A percentile compares a stretch with the other conserved stretches of the same genome.
These are phyloP conservation scores for Coemansia javaensis DNA, from an alignment of 192 early-diverging fungal species.

Conservation along the genomic window DNA sequence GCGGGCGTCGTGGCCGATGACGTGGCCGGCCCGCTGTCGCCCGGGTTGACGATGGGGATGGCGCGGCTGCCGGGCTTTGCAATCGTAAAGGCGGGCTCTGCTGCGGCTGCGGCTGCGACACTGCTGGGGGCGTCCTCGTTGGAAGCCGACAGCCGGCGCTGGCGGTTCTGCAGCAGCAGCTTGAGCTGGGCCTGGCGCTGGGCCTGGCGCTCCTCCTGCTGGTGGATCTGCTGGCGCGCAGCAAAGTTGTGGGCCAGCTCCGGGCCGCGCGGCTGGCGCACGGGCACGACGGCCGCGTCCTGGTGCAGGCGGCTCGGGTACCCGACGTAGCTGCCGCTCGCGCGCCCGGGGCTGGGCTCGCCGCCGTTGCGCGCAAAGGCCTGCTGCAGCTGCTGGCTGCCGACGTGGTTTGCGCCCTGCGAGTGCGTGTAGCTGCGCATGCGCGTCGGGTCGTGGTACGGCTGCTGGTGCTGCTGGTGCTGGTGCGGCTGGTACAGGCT, in stretches of 20 bases:
- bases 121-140: slow-evolving; percentile 14
- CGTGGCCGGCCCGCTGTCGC: slow-evolving; percentile 5
- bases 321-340: slow-evolving; percentile 53
- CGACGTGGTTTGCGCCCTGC: slow-evolving; percentile 33
- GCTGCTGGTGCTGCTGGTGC: slow-evolving; percentile 13
- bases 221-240: slow-evolving; percentile 53
- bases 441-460: slow-evolving; percentile 31
- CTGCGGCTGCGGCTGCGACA: slow-evolving; percentile 3
- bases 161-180: slow-evolving; percentile 47
- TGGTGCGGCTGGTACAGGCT: slow-evolving; percentile 24
- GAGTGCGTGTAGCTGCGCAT: slow-evolving; percentile 47
- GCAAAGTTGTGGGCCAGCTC: slow-evolving; percentile 69
- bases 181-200: slow-evolving; percentile 51
- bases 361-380: slow-evolving; percentile 31
- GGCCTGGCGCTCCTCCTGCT: slow-evolving; percentile 45
- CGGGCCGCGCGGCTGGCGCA: slow-evolving; percentile 70
- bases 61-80: slow-evolving; percentile 44
- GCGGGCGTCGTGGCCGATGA: neutral
- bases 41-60: slow-evolving; percentile 46
- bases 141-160: slow-evolving; percentile 46
- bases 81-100: slow-evolving; percentile 34
- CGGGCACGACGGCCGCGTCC: slow-evolving; percentile 60
- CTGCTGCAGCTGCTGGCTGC: slow-evolving; percentile 17
- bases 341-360: slow-evolving; percentile 30
- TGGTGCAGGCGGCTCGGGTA: slow-evolving; percentile 54